Evolutionary conservation across 163 green algal species (phyloP).

Genomic region (Picocystis sp.): DNA sequence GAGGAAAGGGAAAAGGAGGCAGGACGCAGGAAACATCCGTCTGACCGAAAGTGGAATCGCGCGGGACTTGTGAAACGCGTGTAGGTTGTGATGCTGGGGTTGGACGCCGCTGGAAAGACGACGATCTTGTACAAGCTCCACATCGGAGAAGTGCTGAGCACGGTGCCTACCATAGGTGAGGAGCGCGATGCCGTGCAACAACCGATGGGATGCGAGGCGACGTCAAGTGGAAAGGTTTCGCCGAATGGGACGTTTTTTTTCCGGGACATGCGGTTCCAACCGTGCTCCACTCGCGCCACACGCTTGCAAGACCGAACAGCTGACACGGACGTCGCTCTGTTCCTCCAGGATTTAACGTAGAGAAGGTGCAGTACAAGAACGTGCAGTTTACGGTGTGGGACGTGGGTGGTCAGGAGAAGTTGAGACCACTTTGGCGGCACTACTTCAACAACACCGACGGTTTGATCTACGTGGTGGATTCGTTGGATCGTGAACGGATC

Average conservation of each 20-base stretch:
- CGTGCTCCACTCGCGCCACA: neutral
- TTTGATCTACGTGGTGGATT: constrained; percentile 81
- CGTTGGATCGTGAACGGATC: constrained; percentile 54
- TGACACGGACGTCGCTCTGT: neutral
- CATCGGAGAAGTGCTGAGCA: constrained; percentile 77
- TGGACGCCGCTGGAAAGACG: constrained; percentile 73
- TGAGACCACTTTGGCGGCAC: constrained; percentile 84
- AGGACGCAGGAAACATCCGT: neutral
- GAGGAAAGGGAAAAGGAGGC: neutral
- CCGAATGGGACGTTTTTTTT: neutral
- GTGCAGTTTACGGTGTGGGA: constrained; percentile 97
- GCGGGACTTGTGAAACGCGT: neutral
- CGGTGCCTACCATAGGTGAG: constrained; percentile 87
- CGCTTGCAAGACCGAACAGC: neutral
- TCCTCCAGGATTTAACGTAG: constrained; percentile 92
- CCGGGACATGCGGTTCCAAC: too few relatives aligned
- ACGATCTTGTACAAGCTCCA: constrained; percentile 82
- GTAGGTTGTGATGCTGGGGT: constrained; percentile 61
- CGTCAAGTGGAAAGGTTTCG: constrained; percentile 1
- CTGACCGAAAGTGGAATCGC: neutral
- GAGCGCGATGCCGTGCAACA: neutral
- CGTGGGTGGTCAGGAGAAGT: constrained; percentile 91
- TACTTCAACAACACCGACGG: constrained; percentile 79
- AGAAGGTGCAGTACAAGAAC: constrained; percentile 99
- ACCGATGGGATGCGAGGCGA: neutral